Evolutionary conservation across 129 eudicot species (phyloP).

Genomic region (Deinandra increscens): DNA sequence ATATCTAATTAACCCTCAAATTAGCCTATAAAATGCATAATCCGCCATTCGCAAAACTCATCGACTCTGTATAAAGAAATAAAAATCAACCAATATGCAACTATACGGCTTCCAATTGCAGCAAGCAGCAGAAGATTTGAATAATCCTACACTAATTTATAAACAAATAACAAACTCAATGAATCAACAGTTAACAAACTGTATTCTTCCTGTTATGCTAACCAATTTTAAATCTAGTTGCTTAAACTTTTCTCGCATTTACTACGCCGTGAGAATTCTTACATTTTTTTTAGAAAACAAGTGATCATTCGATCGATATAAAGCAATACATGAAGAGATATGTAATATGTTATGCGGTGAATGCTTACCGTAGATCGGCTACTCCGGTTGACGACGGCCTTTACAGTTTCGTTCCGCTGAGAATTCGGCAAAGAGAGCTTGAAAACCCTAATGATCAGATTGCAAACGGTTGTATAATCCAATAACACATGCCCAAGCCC

Average conservation of each 20-base stretch:
- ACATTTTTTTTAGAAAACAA: neutral
- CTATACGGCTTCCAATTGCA: neutral
- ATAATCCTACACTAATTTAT: neutral
- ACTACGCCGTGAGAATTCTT: neutral
- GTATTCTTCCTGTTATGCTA: neutral
- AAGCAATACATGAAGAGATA: neutral
- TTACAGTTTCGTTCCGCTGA: slow-evolving; percentile 17
- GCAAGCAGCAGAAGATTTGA: neutral
- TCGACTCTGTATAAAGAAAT: neutral
- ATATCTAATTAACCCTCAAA: neutral
- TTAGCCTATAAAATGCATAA: neutral
- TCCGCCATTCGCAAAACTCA: neutral
- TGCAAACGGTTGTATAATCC: slow-evolving; percentile 1
- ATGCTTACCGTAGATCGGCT: slow-evolving; percentile 20
- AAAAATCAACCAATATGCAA: neutral
- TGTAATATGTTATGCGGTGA: neutral
- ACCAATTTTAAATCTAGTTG: neutral
- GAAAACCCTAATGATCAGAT: slow-evolving; percentile 22
- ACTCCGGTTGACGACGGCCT: slow-evolving; percentile 21
- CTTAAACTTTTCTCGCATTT: neutral
- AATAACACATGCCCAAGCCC: neutral
- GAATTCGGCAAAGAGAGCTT: slow-evolving; percentile 1
- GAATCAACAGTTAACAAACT: neutral
- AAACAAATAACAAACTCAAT: neutral
- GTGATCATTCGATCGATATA: neutral